A percentile compares a stretch with the other conserved stretches of the same genome.
Evolutionary conservation across 1,139 yeast genomes (phyloP).

Genomic region (Insectozyma bohioensis): DNA sequence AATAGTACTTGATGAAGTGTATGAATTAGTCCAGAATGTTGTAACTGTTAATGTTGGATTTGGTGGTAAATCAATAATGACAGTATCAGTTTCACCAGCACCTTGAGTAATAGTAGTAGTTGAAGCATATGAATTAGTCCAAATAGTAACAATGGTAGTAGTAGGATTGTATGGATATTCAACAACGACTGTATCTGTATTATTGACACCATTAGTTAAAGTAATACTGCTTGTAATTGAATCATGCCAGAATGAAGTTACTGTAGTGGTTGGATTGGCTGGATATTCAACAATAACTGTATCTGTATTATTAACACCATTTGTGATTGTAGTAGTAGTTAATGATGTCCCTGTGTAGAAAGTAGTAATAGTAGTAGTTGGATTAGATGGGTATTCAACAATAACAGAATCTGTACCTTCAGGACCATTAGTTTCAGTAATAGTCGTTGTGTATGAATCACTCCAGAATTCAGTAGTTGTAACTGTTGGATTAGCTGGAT

Average conservation of each 20-base stretch:
- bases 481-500: conserved; percentile 15
- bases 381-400: conserved; percentile 15
- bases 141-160: conserved; percentile 12
- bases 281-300: conserved; percentile 20
- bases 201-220: conserved; percentile 8
- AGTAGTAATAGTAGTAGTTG: conserved; percentile 8
- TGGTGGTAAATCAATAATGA: conserved; percentile 19
- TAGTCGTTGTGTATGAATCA: conserved; percentile 6
- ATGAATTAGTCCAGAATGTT: conserved; percentile 10
- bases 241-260: conserved; percentile 15
- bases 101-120: conserved; percentile 11
- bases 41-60: conserved; percentile 15
- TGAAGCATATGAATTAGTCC: conserved; percentile 10
- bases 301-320: conserved; percentile 16
- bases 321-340: conserved; percentile 14
- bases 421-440: conserved; percentile 10
- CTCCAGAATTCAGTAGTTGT: conserved; percentile 12
- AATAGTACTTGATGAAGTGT: conserved; percentile 3
- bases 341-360: neutral
- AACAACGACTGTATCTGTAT: conserved; percentile 16
- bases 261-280: conserved; percentile 11
- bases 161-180: conserved; percentile 18
- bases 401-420: conserved; percentile 18
- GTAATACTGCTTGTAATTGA: conserved; percentile 2
- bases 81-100: conserved; percentile 18